Conservation (phyloP, 768 basidiomycete species). For the Suillus weaverae region DNA sequence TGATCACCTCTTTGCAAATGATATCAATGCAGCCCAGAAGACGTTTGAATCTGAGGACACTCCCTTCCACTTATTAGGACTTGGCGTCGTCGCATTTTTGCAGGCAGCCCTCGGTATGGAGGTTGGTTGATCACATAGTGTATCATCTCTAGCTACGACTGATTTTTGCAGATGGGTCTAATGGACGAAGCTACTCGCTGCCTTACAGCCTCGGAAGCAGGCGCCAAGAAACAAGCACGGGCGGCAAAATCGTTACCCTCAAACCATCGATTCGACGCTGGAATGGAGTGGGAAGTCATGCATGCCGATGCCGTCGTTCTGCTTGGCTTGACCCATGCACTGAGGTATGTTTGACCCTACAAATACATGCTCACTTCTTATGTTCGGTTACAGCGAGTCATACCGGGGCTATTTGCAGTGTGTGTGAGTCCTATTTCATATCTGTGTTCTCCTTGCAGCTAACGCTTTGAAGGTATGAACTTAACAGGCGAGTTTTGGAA, state of each 20-base stretch:
- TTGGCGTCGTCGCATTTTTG: slow-evolving; percentile 70
- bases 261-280: slow-evolving; percentile 51
- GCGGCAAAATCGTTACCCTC: slow-evolving; percentile 33
- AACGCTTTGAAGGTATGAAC: slow-evolving; percentile 36
- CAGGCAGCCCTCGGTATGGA: slow-evolving; percentile 84
- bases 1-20: slow-evolving; percentile 67
- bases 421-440: slow-evolving; percentile 46
- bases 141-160: background rate
- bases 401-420: slow-evolving; percentile 81
- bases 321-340: slow-evolving; percentile 66
- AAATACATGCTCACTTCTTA: background rate
- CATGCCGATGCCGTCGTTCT: slow-evolving; percentile 73
- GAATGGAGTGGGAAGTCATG: slow-evolving; percentile 75
- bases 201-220: slow-evolving; percentile 60
- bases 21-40: slow-evolving; percentile 53
- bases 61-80: slow-evolving; percentile 72
- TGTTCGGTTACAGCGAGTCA: slow-evolving; percentile 52
- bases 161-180: slow-evolving; percentile 44
- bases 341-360: slow-evolving; percentile 47
- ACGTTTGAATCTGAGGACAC: slow-evolving; percentile 45
- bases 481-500: slow-evolving; percentile 50
- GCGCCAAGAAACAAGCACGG: slow-evolving; percentile 53
- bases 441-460: slow-evolving; percentile 3
- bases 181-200: slow-evolving; percentile 63
- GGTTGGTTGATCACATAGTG: slow-evolving; percentile 34